Evolutionary conservation across 1,284 basidiomycete species (phyloP), one percentile per base, ranked within the genome.

Genomic region (Entoloma clypeatum): DNA sequence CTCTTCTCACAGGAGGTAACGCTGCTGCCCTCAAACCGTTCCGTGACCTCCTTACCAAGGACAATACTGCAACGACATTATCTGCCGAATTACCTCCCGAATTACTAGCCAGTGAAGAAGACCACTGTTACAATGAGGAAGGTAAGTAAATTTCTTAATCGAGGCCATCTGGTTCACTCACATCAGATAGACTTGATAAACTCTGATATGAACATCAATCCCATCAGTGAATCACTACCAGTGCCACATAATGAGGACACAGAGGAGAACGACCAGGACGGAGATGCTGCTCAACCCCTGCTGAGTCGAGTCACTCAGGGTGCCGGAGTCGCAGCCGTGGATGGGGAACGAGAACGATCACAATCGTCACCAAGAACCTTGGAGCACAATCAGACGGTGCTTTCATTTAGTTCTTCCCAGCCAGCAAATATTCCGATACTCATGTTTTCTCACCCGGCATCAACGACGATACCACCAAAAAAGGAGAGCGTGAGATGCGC

Each of bases 91-190:
- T 34, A 34, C 32, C 32, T 34, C 32, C 21, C 6, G 10, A 34
- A 34, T 1, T 34, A 2, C 32, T 34, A 14, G 21, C 19, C 24
- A 23, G 32, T 34, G 32, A 34, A 34, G 24, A 34, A 34, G 32
- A 34, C 19, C 19, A 34, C 32, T 34, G 32, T n/a, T 34, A 34
- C 11, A n/a, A 34, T 22, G 32, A 34, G 19, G 19, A 34, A 34
- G 32, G 32, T 34, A 21, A 34, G 32, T 34, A 34, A 23, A 34
- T 14, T 34, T 34, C 32, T 34, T 7, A 34, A 34, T 34, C 27
- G 24, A 22, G 18, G 18, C 16, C 18, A 7, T 14, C 8, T 14
- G 21, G 7, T 10, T 22, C n/a, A 9, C 32, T 34, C 32, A 34
- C 32, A 34, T 34, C 22, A 13, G 16, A 4, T 13, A 29, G 6